Conservation (phyloP, 23 red algal species). For the Gracilariopsis chorda region DNA sequence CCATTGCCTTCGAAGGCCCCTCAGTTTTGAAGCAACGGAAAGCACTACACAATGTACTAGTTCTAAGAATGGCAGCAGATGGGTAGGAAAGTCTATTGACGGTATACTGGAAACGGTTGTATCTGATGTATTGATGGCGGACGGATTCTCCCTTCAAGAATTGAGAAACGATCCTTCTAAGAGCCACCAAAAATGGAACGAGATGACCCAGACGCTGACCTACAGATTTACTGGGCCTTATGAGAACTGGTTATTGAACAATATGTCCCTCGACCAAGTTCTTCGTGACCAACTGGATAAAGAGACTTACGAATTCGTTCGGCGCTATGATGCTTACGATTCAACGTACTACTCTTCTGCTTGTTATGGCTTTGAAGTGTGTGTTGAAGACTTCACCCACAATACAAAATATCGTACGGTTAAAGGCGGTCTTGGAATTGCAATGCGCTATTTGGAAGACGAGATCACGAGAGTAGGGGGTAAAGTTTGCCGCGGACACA, state of each 20-base stretch:
- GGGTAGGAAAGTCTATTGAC: neutral
- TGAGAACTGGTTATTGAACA: neutral
- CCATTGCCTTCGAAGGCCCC: neutral
- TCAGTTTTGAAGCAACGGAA: neutral
- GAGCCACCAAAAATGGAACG: slow-evolving; percentile 6
- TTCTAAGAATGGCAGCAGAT: neutral
- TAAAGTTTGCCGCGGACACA: neutral
- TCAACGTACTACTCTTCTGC: neutral
- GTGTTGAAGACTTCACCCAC: neutral
- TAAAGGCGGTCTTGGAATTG: neutral
- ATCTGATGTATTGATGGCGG: neutral
- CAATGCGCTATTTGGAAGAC: neutral
- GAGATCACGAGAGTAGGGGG: neutral
- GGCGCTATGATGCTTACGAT: neutral
- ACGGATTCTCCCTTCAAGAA: neutral
- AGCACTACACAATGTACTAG: neutral
- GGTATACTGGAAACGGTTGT: neutral
- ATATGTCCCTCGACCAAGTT: neutral
- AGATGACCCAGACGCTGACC: neutral
- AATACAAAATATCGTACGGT: neutral
- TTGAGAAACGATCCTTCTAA: neutral
- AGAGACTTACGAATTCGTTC: neutral
- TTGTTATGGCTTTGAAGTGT: neutral
- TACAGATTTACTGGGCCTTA: slow-evolving; percentile 20
- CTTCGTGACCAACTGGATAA: neutral